phyloP scores from a whole-genome alignment of 495 filamentous ascomycete species.

The Amniculicola lignicola region DNA sequence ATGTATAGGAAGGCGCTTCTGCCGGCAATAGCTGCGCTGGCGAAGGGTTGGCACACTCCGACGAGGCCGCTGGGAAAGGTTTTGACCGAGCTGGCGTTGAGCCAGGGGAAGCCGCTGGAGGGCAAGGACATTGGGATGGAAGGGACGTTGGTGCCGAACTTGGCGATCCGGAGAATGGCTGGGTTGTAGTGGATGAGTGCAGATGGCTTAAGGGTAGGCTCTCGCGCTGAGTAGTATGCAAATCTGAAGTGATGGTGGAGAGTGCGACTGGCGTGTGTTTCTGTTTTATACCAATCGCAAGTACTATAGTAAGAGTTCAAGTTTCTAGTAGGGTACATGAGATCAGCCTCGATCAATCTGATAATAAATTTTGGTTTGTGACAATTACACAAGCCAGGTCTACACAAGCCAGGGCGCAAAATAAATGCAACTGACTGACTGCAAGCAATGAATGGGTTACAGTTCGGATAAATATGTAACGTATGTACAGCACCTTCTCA shows the following conservation, averaged over 20 bases:
- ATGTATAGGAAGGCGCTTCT: conserved; percentile 30
- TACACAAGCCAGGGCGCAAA: too few species aligned
- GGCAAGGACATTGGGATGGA: conserved; percentile 48
- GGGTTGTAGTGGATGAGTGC: too few species aligned
- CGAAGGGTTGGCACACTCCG: conserved; percentile 41
- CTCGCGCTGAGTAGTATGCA: background rate
- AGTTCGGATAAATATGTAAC: too few species aligned
- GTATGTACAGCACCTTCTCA: too few species aligned
- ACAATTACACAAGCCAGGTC: too few species aligned
- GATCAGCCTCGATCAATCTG: background rate
- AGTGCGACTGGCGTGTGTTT: background rate
- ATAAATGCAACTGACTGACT: too few species aligned
- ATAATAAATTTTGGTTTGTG: background rate
- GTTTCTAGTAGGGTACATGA: too few species aligned
- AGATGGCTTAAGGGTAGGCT: background rate
- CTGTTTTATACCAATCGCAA: background rate
- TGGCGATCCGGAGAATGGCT: conserved; percentile 47
- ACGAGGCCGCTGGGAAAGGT: conserved; percentile 46
- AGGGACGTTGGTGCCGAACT: conserved; percentile 51
- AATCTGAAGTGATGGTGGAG: background rate
- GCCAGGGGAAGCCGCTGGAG: conserved; percentile 46
- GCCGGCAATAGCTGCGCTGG: conserved; percentile 19
- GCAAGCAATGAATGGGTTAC: too few species aligned
- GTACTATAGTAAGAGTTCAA: background rate
- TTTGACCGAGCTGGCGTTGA: conserved; percentile 59